Conservation (phyloP, 768 basidiomycete species). For the Tulasnella sp. region DNA sequence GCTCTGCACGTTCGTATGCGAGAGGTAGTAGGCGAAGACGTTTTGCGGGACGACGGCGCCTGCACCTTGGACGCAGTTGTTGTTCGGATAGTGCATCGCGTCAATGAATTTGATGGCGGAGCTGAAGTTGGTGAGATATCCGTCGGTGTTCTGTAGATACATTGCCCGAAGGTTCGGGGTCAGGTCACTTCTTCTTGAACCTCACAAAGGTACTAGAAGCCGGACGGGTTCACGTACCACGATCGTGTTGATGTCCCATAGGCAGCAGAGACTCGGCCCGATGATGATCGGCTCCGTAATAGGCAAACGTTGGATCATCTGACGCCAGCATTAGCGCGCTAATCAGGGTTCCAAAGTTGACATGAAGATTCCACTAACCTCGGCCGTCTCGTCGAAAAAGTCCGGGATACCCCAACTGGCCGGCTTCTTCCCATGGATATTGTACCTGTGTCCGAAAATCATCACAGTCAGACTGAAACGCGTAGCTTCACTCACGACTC, state of each 20-base stretch:
- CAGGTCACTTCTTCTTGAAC: background rate
- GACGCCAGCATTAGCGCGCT: background rate
- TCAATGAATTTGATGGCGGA: conserved; percentile 7
- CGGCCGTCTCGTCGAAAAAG: conserved; percentile 8
- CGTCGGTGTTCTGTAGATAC: background rate
- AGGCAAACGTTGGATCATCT: conserved; percentile 3
- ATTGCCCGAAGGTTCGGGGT: no score
- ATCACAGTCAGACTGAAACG: background rate
- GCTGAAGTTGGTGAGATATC: conserved; percentile 10
- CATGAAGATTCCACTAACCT: background rate
- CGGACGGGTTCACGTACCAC: background rate
- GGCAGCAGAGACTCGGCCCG: conserved; percentile 50
- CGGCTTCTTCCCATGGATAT: conserved; percentile 2
- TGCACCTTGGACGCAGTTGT: conserved; percentile 3
- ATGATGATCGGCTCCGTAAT: conserved; percentile 33
- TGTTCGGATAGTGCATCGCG: conserved; percentile 13
- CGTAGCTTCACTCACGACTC: background rate
- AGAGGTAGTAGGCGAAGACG: conserved; percentile 8
- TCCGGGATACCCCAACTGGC: background rate
- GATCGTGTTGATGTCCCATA: conserved; percentile 33
- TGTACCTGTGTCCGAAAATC: background rate
- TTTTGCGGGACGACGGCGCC: conserved; percentile 7
- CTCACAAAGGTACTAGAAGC: background rate
- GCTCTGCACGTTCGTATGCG: conserved; percentile 4
- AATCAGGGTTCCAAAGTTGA: background rate